Conservation (phyloP, 1,139 yeast genomes). For the Yamadazyma taylorii region DNA sequence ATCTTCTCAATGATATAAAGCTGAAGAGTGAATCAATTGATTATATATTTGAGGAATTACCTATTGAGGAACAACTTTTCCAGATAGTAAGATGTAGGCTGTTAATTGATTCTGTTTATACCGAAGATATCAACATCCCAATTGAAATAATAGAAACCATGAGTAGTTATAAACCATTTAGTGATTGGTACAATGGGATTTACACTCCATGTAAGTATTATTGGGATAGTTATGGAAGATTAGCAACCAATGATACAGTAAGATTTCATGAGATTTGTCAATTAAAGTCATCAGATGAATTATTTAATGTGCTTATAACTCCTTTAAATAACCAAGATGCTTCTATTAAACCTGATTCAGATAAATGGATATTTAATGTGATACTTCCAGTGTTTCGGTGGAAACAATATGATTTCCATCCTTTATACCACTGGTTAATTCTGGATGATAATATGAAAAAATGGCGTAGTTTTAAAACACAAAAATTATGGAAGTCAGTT, state of each 20-base stretch:
- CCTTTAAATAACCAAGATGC: constrained; percentile 22
- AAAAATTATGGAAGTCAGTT: constrained; percentile 25
- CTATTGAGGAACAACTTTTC: constrained; percentile 5
- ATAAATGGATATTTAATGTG: constrained; percentile 30
- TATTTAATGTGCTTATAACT: constrained; percentile 23
- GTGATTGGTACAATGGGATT: constrained; percentile 30
- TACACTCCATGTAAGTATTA: constrained; percentile 33
- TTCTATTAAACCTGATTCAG: constrained; percentile 16
- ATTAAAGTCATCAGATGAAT: constrained; percentile 13
- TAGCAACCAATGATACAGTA: constrained; percentile 11
- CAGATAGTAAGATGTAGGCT: constrained; percentile 10
- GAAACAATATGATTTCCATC: constrained; percentile 22
- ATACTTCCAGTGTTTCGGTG: constrained; percentile 30
- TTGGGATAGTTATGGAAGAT: constrained; percentile 26
- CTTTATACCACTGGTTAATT: constrained; percentile 30
- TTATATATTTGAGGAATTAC: not conserved
- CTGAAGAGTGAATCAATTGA: not conserved
- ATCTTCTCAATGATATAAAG: constrained; percentile 16
- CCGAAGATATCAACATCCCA: constrained; percentile 13
- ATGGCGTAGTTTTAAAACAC: constrained; percentile 15
- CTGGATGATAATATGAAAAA: constrained; percentile 11
- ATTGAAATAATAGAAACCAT: not conserved
- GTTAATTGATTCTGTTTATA: constrained; percentile 13
- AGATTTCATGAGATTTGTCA: constrained; percentile 18
- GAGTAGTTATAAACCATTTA: constrained; percentile 19